Evolutionary conservation across 768 basidiomycete genomes (phyloP).

Genomic region (Lenzites betulinus): DNA sequence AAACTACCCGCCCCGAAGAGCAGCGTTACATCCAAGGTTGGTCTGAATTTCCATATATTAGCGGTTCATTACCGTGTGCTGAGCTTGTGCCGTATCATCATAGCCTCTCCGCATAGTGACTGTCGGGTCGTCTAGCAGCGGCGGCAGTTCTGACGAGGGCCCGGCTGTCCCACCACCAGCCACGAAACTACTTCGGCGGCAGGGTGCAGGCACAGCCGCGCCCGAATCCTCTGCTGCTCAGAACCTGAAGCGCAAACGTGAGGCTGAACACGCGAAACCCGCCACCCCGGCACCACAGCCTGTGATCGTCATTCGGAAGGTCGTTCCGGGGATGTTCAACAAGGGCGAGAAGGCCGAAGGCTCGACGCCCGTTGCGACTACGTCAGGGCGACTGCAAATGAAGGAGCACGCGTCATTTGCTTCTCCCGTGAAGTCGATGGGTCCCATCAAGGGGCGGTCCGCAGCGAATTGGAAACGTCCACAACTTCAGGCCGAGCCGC

Average conservation of each 20-base stretch:
- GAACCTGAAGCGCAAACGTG: conserved; percentile 36
- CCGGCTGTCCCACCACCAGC: background rate
- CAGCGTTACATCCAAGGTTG: background rate
- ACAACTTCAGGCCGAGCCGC: conserved; percentile 8
- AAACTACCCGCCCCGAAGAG: conserved; percentile 13
- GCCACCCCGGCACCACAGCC: conserved; percentile 29
- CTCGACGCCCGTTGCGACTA: background rate
- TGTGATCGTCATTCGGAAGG: conserved; percentile 37
- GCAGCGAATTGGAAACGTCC: conserved; percentile 39
- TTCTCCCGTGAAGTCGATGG: conserved; percentile 19
- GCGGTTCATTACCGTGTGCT: background rate
- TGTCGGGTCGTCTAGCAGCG: conserved; percentile 15
- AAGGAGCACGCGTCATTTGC: background rate
- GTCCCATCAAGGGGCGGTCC: conserved; percentile 41
- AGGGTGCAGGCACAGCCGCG: background rate
- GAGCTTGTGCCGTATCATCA: background rate
- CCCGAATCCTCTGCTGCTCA: conserved; percentile 1
- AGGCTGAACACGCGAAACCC: conserved; percentile 27
- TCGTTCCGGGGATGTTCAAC: conserved; percentile 39
- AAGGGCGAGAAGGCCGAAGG: conserved; percentile 7
- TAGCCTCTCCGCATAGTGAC: conserved; percentile 20
- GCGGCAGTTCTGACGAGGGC: conserved; percentile 22
- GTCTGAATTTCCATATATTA: background rate
- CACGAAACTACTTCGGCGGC: background rate
- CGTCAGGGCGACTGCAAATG: conserved; percentile 3